Evolutionary conservation across 1,139 yeast species (phyloP).

Genomic region (Lodderomyces theae): DNA sequence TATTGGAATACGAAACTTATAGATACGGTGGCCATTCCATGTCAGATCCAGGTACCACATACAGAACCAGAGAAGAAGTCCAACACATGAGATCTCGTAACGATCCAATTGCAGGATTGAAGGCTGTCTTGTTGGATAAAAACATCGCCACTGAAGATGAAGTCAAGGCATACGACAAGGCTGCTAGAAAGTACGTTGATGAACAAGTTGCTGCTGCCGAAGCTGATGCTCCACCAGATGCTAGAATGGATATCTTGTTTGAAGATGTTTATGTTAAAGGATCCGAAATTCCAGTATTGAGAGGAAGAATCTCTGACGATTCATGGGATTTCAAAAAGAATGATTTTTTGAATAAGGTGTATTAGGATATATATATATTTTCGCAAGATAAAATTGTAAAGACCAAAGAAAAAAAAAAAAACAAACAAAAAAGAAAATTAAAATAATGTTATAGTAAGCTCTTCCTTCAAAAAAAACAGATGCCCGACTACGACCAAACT

Average conservation of each 20-base stretch:
- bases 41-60: constrained; percentile 99
- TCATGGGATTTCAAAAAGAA: constrained; percentile 81
- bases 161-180: constrained; percentile 90
- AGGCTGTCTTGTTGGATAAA: constrained; percentile 78
- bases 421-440: not conserved
- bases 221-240: constrained; percentile 92
- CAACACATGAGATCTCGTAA: constrained; percentile 98
- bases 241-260: constrained; percentile 88
- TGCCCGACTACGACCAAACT: not conserved
- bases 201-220: constrained; percentile 94
- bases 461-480: no score
- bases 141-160: constrained; percentile 90
- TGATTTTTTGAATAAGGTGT: constrained; percentile 59
- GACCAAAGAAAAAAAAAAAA: constrained; percentile 4
- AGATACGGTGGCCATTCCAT: constrained; percentile 99
- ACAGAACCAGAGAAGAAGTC: constrained; percentile 99
- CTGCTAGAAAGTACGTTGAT: constrained; percentile 92
- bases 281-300: constrained; percentile 83
- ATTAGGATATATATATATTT: constrained; percentile 24
- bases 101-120: constrained; percentile 96
- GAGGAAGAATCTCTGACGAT: constrained; percentile 96
- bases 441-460: no score
- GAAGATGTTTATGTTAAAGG: constrained; percentile 98
- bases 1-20: constrained; percentile 94
- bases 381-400: not conserved